A percentile compares a stretch with the other conserved stretches of the same genome.
These are phyloP conservation scores for Phytophthora melonis DNA, from an alignment of 352 stramenopile genomes.

Conservation along the genomic window DNA sequence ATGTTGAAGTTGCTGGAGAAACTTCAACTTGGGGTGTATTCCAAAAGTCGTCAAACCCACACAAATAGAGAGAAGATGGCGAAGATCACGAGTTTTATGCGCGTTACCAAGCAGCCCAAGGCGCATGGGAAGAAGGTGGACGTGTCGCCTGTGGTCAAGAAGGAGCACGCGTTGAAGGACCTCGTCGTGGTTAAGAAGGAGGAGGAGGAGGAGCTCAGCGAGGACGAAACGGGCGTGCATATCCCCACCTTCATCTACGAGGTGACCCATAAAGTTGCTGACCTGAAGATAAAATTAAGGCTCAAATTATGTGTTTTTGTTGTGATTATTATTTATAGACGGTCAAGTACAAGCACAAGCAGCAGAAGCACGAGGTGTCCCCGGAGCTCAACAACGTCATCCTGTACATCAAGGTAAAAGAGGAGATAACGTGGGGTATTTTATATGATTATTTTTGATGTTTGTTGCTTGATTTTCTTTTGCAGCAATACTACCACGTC, in stretches of 20 bases:
- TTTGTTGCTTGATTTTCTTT: constrained; percentile 6
- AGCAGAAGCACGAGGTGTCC: constrained; percentile 41
- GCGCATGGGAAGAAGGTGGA: constrained; percentile 40
- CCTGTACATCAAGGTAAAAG: constrained; percentile 62
- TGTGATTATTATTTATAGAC: constrained; percentile 28
- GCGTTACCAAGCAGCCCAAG: constrained; percentile 68
- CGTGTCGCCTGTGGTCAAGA: constrained; percentile 17
- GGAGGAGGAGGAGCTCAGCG: constrained; percentile 5
- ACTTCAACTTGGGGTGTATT: constrained; percentile 14
- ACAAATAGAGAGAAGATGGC: constrained; percentile 44
- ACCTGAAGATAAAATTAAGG: background rate
- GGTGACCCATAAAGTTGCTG: constrained; percentile 24
- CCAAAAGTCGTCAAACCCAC: background rate
- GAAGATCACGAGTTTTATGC: constrained; percentile 80
- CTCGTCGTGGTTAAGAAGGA: constrained; percentile 14
- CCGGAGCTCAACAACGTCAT: constrained; percentile 48
- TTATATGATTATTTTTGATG: background rate
- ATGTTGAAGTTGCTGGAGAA: background rate
- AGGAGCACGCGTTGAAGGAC: constrained; percentile 13
- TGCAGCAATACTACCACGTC: constrained; percentile 56
- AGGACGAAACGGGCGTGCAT: constrained; percentile 44
- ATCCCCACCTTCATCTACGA: constrained; percentile 72
- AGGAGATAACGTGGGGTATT: background rate
- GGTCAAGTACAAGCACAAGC: constrained; percentile 66
- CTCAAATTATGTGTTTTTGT: background rate